Evolutionary conservation across 2,329 filamentous ascomycete genomes (phyloP), one percentile per base, ranked within the genome.

Genomic region (Ambrosiella xylebori): DNA sequence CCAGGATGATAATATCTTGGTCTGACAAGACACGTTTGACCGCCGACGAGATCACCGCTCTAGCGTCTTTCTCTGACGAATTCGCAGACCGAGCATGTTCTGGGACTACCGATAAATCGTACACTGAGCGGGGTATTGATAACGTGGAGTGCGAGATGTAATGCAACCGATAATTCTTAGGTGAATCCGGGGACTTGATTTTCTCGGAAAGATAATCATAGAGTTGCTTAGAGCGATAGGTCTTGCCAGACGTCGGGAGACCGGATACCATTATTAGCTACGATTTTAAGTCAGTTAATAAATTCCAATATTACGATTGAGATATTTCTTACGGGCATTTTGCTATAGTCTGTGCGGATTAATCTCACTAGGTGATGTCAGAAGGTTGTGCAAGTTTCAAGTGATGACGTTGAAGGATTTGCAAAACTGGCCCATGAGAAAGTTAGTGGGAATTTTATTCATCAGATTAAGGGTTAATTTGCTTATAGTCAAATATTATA

Each of bases 51-150:
- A 88, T 75, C 47, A 81, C 76, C 1, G 87, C 87, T 35, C 87
- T 80, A 1, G 86, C 87, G 70, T 91, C 85, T 68, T 94, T 94
- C 67, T 94, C 87, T 1, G 82, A 78, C 35, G 80, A 78, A 64
- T 86, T 86, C 59, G 86, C 85, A 35, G 84, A 85, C 61, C 85
- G 80, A 39, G 78, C 76, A 65, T 84, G 79, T 3, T 74, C 75
- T 2, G 76, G 76, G 19, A 81, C 70, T 17, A 69, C 68, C 1
- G 67, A 65, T 45, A 84, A 75, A 65, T 84, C 80, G 73, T 91
- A 91, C 47, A 86, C 86, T 59, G 76, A 66, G 61, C 86, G 84
- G 2, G 81, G 74, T 58, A 90, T 81, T 50, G 81, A 81, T 49
- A 89, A 78, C 3, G 76, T 76, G 62, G 86, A 78, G 71, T 90